Evolutionary conservation across 2,329 filamentous ascomycete species (phyloP).

Genomic region (Mollisia scopiformis): DNA sequence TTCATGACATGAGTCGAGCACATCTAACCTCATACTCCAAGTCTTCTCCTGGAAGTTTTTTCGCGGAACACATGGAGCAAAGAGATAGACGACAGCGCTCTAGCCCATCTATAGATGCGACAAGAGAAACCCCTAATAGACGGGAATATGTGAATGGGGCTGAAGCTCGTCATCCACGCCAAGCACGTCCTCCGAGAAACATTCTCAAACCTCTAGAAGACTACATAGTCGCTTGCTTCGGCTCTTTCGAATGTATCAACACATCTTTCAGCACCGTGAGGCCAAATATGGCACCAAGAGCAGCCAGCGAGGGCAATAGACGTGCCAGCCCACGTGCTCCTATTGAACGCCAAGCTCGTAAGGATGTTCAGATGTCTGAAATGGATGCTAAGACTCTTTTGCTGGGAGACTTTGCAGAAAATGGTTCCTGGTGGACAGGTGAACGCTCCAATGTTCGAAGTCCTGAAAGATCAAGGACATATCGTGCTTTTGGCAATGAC

Average conservation of each 20-base stretch:
- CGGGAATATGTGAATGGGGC: not conserved
- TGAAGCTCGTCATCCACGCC: constrained; percentile 42
- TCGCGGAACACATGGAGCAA: constrained; percentile 25
- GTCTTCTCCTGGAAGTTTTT: constrained; percentile 31
- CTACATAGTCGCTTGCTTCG: constrained; percentile 72
- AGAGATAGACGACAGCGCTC: not conserved
- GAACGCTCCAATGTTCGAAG: constrained; percentile 46
- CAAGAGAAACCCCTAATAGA: not conserved
- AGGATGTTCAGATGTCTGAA: constrained; percentile 50
- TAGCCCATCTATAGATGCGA: constrained; percentile 1
- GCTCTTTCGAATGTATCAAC: constrained; percentile 74
- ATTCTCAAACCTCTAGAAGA: constrained; percentile 80
- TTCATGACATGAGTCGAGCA: not conserved
- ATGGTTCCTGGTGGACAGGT: constrained; percentile 82
- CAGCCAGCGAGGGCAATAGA: constrained; percentile 32
- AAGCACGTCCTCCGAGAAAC: constrained; percentile 43
- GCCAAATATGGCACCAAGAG: constrained; percentile 36
- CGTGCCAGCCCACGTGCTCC: constrained; percentile 27
- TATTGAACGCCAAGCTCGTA: constrained; percentile 37
- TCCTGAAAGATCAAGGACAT: constrained; percentile 37
- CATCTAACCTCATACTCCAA: constrained; percentile 28
- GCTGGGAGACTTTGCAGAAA: constrained; percentile 77
- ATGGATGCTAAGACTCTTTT: constrained; percentile 76
- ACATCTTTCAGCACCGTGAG: constrained; percentile 68
- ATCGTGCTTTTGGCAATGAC: constrained; percentile 30